phyloP scores from a whole-genome alignment of 176 grass and related monocot species.

The Aegilops longissima region DNA sequence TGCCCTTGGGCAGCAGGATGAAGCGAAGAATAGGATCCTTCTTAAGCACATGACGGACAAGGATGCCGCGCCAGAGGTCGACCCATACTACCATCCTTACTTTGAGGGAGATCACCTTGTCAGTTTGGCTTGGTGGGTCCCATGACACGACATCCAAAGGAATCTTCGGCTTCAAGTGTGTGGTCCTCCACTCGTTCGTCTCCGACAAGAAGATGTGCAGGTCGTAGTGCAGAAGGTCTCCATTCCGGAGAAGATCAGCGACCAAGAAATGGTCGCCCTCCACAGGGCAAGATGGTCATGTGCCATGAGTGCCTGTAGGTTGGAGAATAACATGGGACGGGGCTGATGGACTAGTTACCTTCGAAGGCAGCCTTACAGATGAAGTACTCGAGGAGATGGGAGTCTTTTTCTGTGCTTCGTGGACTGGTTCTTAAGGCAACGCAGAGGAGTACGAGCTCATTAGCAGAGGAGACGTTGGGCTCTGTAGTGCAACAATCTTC shows the following conservation, averaged over 20 bases:
- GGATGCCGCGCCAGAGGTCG: too few species aligned
- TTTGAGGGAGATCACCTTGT: background rate
- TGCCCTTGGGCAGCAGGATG: too few species aligned
- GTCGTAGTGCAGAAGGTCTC: background rate
- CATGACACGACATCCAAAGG: background rate
- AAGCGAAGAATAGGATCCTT: too few species aligned
- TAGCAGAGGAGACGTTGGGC: too few species aligned
- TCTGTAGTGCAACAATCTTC: too few species aligned
- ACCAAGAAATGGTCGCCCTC: background rate
- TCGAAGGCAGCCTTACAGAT: background rate
- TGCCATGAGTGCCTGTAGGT: background rate
- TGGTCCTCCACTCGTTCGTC: background rate
- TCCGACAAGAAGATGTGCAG: slow-evolving; percentile 2
- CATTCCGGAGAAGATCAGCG: background rate
- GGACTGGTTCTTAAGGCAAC: too few species aligned
- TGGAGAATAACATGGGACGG: background rate
- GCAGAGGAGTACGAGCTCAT: too few species aligned
- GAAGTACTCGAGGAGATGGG: background rate
- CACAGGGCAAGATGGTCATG: background rate
- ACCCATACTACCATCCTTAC: background rate
- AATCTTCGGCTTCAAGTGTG: background rate
- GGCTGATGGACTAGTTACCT: background rate
- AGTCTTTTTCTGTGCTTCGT: background rate
- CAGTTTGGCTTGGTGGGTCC: background rate
- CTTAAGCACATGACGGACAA: too few species aligned